Evolutionary conservation across 768 basidiomycete genomes (phyloP).

Genomic region (Dacryopinax primogenitus): DNA sequence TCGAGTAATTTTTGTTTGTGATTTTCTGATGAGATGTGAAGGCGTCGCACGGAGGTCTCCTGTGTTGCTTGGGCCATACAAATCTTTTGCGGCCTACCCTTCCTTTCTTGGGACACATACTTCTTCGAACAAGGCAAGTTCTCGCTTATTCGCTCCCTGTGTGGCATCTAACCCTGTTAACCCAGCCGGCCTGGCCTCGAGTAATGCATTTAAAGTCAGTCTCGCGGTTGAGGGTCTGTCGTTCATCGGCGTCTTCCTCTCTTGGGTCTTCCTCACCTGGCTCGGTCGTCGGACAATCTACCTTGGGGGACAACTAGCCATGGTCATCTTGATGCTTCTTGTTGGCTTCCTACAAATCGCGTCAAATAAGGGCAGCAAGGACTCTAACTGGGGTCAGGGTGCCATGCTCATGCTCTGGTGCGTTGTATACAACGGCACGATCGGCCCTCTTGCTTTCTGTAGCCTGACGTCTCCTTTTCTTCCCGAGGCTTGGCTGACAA

Average conservation of each 20-base stretch:
- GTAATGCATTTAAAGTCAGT: constrained; percentile 17
- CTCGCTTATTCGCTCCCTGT: neutral
- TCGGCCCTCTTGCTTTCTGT: constrained; percentile 24
- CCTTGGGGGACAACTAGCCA: constrained; percentile 19
- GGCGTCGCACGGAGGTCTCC: constrained; percentile 28
- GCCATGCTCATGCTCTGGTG: constrained; percentile 24
- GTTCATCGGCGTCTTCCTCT: constrained; percentile 23
- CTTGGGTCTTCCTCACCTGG: constrained; percentile 23
- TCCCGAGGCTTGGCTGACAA: neutral
- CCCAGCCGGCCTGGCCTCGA: constrained; percentile 19
- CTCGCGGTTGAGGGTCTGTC: constrained; percentile 20
- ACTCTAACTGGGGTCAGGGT: constrained; percentile 23
- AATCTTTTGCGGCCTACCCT: constrained; percentile 21
- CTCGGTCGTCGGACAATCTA: constrained; percentile 28
- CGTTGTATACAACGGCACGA: constrained; percentile 22
- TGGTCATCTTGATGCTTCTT: constrained; percentile 25
- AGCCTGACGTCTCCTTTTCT: neutral
- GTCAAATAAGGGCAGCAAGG: neutral
- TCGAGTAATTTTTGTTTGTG: neutral
- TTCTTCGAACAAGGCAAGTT: constrained; percentile 16
- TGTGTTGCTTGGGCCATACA: constrained; percentile 22
- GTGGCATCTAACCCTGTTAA: neutral
- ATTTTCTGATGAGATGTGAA: neutral
- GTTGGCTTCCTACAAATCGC: constrained; percentile 21
- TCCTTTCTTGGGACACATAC: constrained; percentile 11